Evolutionary conservation across 2,329 filamentous ascomycete species (phyloP).

Genomic region (Microcyclospora pomicola): DNA sequence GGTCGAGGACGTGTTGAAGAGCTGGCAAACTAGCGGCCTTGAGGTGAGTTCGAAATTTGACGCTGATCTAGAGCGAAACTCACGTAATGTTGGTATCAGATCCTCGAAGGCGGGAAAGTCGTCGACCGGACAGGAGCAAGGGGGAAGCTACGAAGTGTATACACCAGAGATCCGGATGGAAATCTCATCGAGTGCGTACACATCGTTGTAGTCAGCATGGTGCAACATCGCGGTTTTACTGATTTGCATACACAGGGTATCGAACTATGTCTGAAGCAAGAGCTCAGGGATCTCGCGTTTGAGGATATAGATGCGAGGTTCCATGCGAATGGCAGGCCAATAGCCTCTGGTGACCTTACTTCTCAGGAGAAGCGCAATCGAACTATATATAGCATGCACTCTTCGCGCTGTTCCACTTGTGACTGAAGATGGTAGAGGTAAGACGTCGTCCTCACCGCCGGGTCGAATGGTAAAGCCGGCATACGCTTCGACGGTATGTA

Average conservation of each 20-base stretch:
- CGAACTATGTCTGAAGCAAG: conserved; percentile 7
- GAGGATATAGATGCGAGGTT: conserved; percentile 40
- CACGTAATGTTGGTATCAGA: conserved; percentile 9
- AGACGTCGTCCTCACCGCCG: conserved; percentile 12
- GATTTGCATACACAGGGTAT: too few relatives aligned
- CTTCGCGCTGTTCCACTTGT: background rate
- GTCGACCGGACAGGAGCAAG: conserved; percentile 43
- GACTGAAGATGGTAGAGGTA: conserved; percentile 8
- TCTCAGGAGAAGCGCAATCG: conserved; percentile 5
- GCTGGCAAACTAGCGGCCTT: conserved; percentile 31
- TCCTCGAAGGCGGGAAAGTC: conserved; percentile 35
- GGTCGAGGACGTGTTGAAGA: conserved; percentile 33
- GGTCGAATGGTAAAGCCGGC: conserved; percentile 37
- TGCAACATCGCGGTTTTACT: too few relatives aligned
- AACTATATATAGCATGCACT: conserved; percentile 8
- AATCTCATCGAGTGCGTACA: conserved; percentile 44
- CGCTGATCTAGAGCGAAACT: conserved; percentile 2
- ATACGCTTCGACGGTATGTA: conserved; percentile 38
- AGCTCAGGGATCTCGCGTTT: conserved; percentile 7
- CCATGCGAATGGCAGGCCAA: conserved; percentile 42
- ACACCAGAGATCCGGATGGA: conserved; percentile 47
- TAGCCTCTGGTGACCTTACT: conserved; percentile 33
- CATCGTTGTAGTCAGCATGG: too few relatives aligned
- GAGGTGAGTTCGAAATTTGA: conserved; percentile 22
- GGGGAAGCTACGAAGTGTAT: conserved; percentile 43